Percentiles rank a stretch among this genome's conserved stretches.
Conservation (phyloP, 257 asterid genomes). For the Marsdenia floribunda region DNA sequence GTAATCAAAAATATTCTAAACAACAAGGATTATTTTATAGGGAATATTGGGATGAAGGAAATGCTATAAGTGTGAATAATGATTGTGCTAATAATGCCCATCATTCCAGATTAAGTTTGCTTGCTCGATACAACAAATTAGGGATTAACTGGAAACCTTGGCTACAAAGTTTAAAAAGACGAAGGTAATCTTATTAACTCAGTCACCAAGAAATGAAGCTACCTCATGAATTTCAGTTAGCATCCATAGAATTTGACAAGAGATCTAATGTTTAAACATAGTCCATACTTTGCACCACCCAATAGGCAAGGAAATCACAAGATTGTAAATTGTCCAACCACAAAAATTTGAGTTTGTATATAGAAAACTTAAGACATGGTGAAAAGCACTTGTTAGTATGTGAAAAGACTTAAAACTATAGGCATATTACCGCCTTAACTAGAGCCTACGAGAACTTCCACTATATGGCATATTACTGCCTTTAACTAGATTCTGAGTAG, state of each 20-base stretch:
- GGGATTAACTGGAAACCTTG: not conserved
- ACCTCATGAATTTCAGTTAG: not conserved
- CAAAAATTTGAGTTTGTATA: not conserved
- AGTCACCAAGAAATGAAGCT: not conserved
- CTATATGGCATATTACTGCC: not conserved
- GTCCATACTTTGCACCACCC: not conserved
- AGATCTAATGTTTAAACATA: not conserved
- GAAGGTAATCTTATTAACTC: not conserved
- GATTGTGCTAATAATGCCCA: not conserved
- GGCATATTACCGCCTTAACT: no score
- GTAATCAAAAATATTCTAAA: not conserved
- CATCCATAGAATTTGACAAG: not conserved
- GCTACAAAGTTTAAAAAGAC: not conserved
- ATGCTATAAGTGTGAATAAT: not conserved
- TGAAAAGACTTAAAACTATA: not conserved
- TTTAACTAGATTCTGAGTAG: not conserved
- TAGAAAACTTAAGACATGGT: not conserved
- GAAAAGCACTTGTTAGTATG: not conserved
- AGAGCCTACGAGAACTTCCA: not conserved
- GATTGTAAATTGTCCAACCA: not conserved
- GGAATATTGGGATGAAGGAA: not conserved
- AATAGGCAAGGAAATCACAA: not conserved
- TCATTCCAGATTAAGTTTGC: not conserved
- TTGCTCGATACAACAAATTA: not conserved
- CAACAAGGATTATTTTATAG: not conserved